Evolutionary conservation across 176 grass and related monocot genomes (phyloP), one percentile per base, ranked within the genome.

Genomic region (Tuctoria greenei): DNA sequence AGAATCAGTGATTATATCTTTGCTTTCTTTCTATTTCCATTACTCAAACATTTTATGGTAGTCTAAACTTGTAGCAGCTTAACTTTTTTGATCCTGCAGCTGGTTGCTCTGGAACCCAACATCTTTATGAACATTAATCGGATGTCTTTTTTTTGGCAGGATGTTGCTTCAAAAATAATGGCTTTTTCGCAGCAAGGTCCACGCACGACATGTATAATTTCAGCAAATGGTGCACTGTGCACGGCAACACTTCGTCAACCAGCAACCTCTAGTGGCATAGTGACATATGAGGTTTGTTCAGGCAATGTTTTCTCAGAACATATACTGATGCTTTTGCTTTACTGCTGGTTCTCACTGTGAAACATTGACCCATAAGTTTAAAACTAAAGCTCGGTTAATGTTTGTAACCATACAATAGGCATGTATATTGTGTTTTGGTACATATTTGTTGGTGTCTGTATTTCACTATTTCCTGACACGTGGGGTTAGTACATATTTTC

Each of bases 81-180:
- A 8, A 76, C 56, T 67, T 64, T 56, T 16, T 36, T 77, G 27
- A 71, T 15, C 39, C 26, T 57, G 17, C 51, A 69, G 45, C 25
- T 75, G 57, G 25, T 49, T 74, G 35, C 54, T 51, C 23, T 65
- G 55, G 16, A 56, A 24, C 63, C 23, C 16, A 34, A 31, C 47
- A 28, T 44, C 38, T 67, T 36, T 73, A 23, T 0, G 34, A 62
- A 35, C n/a, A 10, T 84, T 55, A 27, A 76, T 81, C 24, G 67
- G 61, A 62, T 82, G 24, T 72, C 16, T 76, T 50, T 4, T 67
- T 78, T 67, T n/a, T n/a, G n/a, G 7, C 77, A 98, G 95, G 91
- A 98, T 78, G 89, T 98, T 28, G 91, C 87, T 57, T 95, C 95
- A 56, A 94, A 98, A 84, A 98, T 98, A 86, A 90, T 98, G 91